phyloP scores from a whole-genome alignment of 1,284 basidiomycete genomes.

The Papiliotrema nemorosa region DNA sequence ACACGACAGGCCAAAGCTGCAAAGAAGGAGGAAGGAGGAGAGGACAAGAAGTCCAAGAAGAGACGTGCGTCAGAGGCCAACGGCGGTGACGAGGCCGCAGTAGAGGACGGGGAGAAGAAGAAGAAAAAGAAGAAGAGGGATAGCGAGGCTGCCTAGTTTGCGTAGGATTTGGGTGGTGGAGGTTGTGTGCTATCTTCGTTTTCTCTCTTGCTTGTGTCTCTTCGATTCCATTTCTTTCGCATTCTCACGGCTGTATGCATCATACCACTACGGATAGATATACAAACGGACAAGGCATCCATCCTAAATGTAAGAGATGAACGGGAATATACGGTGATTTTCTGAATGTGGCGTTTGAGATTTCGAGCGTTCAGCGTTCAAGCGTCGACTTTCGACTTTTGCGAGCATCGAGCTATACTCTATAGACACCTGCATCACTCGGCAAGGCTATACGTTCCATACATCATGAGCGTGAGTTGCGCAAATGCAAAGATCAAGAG shows the following conservation, averaged over 20 bases:
- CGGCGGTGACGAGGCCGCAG: constrained; percentile 52
- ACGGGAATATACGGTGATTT: background rate
- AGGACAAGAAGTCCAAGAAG: constrained; percentile 51
- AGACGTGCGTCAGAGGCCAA: constrained; percentile 41
- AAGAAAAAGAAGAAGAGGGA: constrained; percentile 60
- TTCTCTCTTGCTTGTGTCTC: background rate
- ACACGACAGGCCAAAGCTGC: constrained; percentile 32
- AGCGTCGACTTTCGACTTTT: no score
- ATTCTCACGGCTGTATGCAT: constrained; percentile 3
- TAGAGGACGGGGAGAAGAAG: constrained; percentile 48
- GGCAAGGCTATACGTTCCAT: no score
- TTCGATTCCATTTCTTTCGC: background rate
- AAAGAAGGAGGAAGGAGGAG: constrained; percentile 27
- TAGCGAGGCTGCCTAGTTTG: constrained; percentile 1
- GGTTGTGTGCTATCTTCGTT: background rate
- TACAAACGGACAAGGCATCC: background rate
- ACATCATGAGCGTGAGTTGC: constrained; percentile 5
- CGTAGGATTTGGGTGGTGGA: background rate
- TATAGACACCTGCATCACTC: no score
- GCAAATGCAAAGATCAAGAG: background rate
- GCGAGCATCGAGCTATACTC: no score
- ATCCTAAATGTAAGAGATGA: no score
- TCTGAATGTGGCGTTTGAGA: background rate
- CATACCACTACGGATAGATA: background rate
- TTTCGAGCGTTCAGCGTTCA: background rate